phyloP scores from a whole-genome alignment of 805 yeast genomes.

The Lachancea cidri region DNA sequence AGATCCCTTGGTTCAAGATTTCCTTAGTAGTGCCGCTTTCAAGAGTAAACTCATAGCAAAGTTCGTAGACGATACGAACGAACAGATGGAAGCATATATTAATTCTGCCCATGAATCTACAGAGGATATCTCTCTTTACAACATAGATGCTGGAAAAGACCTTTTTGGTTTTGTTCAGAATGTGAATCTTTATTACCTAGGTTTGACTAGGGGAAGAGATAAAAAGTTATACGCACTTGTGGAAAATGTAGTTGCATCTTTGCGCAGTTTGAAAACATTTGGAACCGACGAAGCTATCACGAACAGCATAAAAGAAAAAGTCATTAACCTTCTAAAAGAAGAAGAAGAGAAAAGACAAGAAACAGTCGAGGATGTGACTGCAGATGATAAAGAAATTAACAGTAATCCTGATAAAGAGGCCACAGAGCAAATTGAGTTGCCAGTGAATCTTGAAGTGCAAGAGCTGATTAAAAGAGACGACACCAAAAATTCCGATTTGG shows the following conservation, averaged over 20 bases:
- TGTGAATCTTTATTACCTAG: slow-evolving; percentile 9
- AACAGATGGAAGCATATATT: slow-evolving; percentile 7
- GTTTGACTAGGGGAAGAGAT: slow-evolving; percentile 6
- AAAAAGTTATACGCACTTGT: slow-evolving; percentile 5
- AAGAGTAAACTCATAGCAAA: slow-evolving; percentile 10
- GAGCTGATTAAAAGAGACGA: too few species aligned
- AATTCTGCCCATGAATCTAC: neutral
- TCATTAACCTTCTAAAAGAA: neutral
- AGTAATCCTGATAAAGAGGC: too few species aligned
- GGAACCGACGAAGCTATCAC: slow-evolving; percentile 4
- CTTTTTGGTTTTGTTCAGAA: slow-evolving; percentile 2
- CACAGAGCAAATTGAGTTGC: too few species aligned
- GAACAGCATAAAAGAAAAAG: slow-evolving; percentile 4
- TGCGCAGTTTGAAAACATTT: slow-evolving; percentile 9
- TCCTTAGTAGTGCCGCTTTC: slow-evolving; percentile 12
- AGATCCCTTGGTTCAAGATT: slow-evolving; percentile 4
- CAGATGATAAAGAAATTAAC: too few species aligned
- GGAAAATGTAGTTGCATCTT: slow-evolving; percentile 3
- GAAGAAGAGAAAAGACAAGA: too few species aligned
- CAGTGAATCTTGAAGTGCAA: too few species aligned
- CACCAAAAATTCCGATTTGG: too few species aligned
- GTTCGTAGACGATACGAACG: slow-evolving; percentile 8
- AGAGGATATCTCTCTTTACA: slow-evolving; percentile 1
- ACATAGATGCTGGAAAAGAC: neutral
- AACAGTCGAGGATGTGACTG: too few species aligned